Percentiles rank a stretch among this genome's conserved stretches.
These are phyloP conservation scores for Trichoderma sp. DNA, from an alignment of 2,329 filamentous ascomycete genomes.

Conservation along the genomic window DNA sequence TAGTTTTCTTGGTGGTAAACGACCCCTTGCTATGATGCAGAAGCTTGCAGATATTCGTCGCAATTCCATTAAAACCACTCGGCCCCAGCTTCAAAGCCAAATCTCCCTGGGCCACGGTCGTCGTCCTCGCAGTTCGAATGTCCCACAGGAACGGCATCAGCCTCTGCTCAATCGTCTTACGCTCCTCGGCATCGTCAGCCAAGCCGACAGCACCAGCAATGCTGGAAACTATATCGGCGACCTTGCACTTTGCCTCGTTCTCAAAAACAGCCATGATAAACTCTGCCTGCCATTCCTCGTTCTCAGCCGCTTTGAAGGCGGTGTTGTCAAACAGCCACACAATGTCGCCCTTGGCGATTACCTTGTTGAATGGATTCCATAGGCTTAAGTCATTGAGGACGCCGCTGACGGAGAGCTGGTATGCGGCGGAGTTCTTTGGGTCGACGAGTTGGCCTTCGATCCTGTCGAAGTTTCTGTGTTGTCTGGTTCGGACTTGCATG, in stretches of 20 bases:
- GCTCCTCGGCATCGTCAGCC: constrained; percentile 60
- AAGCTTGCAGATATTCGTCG: constrained; percentile 62
- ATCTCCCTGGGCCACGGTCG: constrained; percentile 64
- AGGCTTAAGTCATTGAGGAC: constrained; percentile 56
- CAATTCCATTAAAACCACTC: constrained; percentile 72
- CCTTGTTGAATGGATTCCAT: constrained; percentile 61
- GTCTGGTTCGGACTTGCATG: constrained; percentile 57
- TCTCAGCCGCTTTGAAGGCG: constrained; percentile 63
- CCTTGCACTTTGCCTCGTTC: constrained; percentile 66
- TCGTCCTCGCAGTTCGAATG: constrained; percentile 69
- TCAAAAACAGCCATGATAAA: constrained; percentile 83
- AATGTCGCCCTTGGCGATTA: constrained; percentile 66
- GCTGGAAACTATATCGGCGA: constrained; percentile 70
- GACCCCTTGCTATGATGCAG: constrained; percentile 49
- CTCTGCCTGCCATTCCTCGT: constrained; percentile 73
- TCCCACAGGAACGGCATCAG: constrained; percentile 79
- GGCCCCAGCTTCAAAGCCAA: constrained; percentile 64
- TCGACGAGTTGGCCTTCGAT: constrained; percentile 53
- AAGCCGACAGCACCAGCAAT: constrained; percentile 73
- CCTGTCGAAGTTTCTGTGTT: constrained; percentile 53
- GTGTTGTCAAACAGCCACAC: constrained; percentile 94
- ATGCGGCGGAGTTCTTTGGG: constrained; percentile 37
- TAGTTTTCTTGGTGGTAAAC: constrained; percentile 49
- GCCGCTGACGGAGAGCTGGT: constrained; percentile 36
- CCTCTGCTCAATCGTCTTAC: constrained; percentile 65